Percentiles rank a stretch among this genome's conserved stretches.
Evolutionary conservation across 2,329 filamentous ascomycete species (phyloP).

Genomic region (Ophiostoma sp.): DNA sequence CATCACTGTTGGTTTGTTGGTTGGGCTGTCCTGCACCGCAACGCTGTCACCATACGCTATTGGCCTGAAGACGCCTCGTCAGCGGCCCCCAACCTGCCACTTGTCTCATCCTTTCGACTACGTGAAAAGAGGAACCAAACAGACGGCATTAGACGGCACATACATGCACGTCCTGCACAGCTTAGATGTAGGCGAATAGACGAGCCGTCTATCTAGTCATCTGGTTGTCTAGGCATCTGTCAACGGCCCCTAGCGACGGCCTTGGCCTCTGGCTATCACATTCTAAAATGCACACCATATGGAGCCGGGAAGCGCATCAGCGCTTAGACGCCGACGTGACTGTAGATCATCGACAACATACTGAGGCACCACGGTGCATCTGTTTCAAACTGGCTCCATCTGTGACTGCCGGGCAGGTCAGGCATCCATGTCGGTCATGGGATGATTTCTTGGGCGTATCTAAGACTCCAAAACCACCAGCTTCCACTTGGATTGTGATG

Average conservation of each 20-base stretch:
- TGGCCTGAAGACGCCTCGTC: neutral
- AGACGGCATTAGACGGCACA: neutral
- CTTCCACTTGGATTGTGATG: no score
- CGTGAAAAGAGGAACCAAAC: neutral
- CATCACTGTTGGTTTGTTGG: neutral
- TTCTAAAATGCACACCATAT: neutral
- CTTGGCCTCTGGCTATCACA: neutral
- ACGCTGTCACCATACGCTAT: neutral
- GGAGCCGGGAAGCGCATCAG: neutral
- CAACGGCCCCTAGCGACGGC: neutral
- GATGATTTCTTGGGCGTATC: no score
- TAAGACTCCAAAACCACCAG: no score
- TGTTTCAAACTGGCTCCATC: no score
- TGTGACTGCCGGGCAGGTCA: no score
- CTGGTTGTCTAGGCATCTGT: neutral
- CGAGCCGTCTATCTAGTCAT: neutral
- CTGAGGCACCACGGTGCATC: no score
- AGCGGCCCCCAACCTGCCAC: neutral
- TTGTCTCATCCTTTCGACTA: neutral
- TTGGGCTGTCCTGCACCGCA: neutral
- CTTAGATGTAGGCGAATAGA: neutral
- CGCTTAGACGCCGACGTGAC: neutral
- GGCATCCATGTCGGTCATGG: no score
- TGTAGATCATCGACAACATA: neutral
- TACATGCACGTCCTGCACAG: neutral